Evolutionary conservation across 805 yeast species (phyloP).

Genomic region (Alloascoidea africana): DNA sequence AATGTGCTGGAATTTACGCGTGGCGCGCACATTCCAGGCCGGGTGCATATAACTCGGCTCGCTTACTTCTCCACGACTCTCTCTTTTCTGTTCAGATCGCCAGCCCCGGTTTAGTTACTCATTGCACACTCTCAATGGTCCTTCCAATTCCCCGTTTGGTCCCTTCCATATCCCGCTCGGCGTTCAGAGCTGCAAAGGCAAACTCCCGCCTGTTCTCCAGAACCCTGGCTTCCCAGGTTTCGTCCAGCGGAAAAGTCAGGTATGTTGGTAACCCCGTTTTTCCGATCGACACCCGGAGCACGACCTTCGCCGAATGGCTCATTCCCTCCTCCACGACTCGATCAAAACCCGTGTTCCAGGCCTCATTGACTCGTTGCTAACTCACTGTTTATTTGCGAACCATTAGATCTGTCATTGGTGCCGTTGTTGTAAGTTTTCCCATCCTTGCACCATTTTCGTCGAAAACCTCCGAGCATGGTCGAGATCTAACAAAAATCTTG

Average conservation of each 20-base stretch:
- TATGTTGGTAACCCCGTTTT: slow-evolving; percentile 26
- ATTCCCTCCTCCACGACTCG: background rate
- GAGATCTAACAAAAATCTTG: slow-evolving; percentile 1
- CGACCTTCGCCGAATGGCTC: too few relatives aligned
- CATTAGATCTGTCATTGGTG: slow-evolving; percentile 97
- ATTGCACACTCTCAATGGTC: slow-evolving; percentile 27
- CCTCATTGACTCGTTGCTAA: too few relatives aligned
- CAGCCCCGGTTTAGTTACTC: too few relatives aligned
- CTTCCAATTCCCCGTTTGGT: slow-evolving; percentile 23
- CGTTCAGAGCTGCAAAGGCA: slow-evolving; percentile 81
- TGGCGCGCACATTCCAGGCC: too few relatives aligned
- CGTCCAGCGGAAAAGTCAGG: slow-evolving; percentile 76
- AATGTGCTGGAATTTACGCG: too few relatives aligned
- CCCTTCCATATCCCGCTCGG: slow-evolving; percentile 52
- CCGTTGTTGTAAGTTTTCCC: slow-evolving; percentile 56
- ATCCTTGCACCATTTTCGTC: slow-evolving; percentile 1
- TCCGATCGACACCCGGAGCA: background rate
- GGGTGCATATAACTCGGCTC: too few relatives aligned
- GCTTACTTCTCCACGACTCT: too few relatives aligned
- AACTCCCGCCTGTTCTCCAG: slow-evolving; percentile 50
- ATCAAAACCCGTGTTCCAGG: too few relatives aligned
- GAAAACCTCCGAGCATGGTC: slow-evolving; percentile 2
- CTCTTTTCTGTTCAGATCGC: too few relatives aligned
- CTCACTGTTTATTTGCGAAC: too few relatives aligned
- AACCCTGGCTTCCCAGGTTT: slow-evolving; percentile 67